Conservation (phyloP, 2,329 filamentous ascomycete genomes). For the Sclerotinia nivalis region DNA sequence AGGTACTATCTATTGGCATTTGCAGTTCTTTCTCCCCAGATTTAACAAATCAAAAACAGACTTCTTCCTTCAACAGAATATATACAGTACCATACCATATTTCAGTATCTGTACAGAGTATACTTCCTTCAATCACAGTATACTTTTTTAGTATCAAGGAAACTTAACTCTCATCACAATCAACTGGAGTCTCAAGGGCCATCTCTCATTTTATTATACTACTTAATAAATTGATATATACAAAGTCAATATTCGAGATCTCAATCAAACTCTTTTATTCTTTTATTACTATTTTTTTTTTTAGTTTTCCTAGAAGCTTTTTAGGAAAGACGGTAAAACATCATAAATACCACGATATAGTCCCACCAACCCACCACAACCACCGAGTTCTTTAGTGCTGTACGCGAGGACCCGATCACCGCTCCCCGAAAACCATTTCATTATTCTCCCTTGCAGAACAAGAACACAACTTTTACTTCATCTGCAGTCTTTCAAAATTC, state of each 20-base stretch:
- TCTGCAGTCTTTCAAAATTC: neutral
- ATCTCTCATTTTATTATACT: neutral
- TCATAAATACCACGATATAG: neutral
- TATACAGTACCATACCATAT: neutral
- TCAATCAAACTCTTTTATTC: neutral
- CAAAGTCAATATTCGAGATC: neutral
- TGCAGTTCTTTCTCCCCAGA: neutral
- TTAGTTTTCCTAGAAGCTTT: neutral
- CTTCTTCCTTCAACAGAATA: neutral
- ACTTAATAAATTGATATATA: neutral
- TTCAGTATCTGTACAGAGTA: neutral
- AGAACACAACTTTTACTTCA: conserved; percentile 7
- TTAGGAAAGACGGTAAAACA: neutral
- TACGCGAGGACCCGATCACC: conserved; percentile 19
- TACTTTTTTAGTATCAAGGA: neutral
- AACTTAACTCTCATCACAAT: neutral
- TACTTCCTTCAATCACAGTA: neutral
- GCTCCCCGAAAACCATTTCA: conserved; percentile 14
- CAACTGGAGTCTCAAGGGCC: no score
- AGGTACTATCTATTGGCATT: neutral
- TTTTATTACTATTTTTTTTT: neutral
- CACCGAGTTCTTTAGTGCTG: conserved; percentile 2
- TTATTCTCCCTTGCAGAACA: conserved; percentile 19
- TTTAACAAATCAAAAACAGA: neutral
- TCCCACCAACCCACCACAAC: conserved; percentile 12